phyloP scores from a whole-genome alignment of 2,329 filamentous ascomycete species.

The Apiospora aurea region DNA sequence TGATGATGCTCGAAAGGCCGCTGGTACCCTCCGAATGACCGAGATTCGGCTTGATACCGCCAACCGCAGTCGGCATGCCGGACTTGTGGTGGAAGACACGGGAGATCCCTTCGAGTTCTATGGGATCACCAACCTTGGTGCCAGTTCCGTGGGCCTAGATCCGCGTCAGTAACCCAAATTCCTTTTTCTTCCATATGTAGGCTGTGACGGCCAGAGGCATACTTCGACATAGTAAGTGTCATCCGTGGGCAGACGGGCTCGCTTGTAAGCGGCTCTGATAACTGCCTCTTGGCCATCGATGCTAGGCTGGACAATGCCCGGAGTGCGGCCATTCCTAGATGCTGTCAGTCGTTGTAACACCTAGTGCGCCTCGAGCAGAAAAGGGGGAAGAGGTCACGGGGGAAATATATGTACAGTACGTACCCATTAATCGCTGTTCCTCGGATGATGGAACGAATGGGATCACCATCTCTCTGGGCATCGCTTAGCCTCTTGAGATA shows the following conservation, averaged over 20 bases:
- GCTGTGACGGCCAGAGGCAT: no score
- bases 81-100: background rate
- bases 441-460: conserved; percentile 38
- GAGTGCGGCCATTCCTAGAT: conserved; percentile 38
- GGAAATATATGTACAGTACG: no score
- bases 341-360: no score
- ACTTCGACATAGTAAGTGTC: conserved; percentile 35
- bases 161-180: no score
- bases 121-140: conserved; percentile 37
- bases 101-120: conserved; percentile 30
- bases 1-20: conserved; percentile 23
- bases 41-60: conserved; percentile 29
- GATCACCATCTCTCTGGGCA: conserved; percentile 38
- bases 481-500: conserved; percentile 38
- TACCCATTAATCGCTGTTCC: conserved; percentile 35
- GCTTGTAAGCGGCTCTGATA: conserved; percentile 32
- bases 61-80: conserved; percentile 32
- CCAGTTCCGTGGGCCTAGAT: conserved; percentile 35
- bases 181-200: no score
- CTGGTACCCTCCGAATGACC: conserved; percentile 27
- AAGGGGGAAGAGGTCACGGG: no score
- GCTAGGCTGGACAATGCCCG: conserved; percentile 37
- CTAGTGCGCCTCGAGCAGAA: no score
- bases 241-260: conserved; percentile 33
- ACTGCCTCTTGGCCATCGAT: conserved; percentile 30